phyloP scores from a whole-genome alignment of 768 basidiomycete genomes.

The Phanerodontia chrysosporium region DNA sequence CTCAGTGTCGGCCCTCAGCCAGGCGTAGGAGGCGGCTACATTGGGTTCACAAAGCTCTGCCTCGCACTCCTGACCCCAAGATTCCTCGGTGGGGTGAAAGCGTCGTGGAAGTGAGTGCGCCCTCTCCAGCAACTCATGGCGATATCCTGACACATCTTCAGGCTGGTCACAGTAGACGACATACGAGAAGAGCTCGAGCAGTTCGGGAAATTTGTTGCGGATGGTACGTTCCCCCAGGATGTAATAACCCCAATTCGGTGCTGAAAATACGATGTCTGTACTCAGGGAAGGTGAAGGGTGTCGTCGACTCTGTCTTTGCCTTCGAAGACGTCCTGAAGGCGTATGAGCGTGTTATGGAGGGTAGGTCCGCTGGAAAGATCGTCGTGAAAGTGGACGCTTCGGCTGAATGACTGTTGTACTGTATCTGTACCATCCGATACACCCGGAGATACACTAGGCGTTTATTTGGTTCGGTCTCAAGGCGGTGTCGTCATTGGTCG shows the following conservation, averaged over 20 bases:
- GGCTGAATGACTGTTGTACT: constrained; percentile 6
- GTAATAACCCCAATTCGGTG: no score
- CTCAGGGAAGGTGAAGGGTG: constrained; percentile 46
- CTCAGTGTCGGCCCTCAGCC: constrained; percentile 50
- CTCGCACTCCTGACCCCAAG: constrained; percentile 32
- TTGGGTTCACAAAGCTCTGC: constrained; percentile 30
- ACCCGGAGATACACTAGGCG: not conserved
- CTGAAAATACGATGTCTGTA: no score
- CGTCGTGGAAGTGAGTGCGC: constrained; percentile 41
- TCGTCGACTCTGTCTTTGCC: constrained; percentile 54
- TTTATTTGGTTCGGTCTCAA: not conserved
- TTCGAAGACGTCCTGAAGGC: constrained; percentile 58
- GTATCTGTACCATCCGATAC: no score
- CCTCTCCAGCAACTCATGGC: not conserved
- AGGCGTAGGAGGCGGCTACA: constrained; percentile 27
- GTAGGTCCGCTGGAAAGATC: constrained; percentile 61
- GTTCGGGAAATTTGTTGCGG: constrained; percentile 23
- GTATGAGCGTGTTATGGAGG: constrained; percentile 55
- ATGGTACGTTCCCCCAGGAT: constrained; percentile 20
- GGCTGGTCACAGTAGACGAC: not conserved
- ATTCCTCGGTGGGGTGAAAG: constrained; percentile 50
- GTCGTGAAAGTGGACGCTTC: constrained; percentile 45
- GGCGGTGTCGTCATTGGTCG: not conserved
- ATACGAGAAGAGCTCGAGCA: not conserved
- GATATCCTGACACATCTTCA: not conserved